Evolutionary conservation across 192 early-diverging fungal species (phyloP).

Genomic region (Podila epigama): DNA sequence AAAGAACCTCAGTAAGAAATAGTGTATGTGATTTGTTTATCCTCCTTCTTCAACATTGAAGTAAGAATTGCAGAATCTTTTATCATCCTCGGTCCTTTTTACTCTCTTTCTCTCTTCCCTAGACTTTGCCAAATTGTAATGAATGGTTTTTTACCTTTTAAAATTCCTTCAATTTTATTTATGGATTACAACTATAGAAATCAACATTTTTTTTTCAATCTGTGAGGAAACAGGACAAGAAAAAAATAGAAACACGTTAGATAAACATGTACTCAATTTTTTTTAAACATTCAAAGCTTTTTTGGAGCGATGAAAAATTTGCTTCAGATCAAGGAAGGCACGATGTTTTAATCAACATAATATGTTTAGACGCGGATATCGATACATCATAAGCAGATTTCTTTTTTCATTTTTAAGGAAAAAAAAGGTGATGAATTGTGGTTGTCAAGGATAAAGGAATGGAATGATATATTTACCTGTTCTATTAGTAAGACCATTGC

Average conservation of each 20-base stretch:
- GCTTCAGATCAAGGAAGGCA: slow-evolving; percentile 53
- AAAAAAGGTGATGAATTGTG: too few species aligned
- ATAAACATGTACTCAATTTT: too few species aligned
- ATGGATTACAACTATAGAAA: not conserved
- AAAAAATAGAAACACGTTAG: too few species aligned
- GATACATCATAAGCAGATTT: slow-evolving; percentile 40
- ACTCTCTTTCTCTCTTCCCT: not conserved
- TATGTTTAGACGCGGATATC: slow-evolving; percentile 44
- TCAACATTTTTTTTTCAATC: too few species aligned
- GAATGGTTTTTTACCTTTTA: slow-evolving; percentile 1
- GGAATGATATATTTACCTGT: too few species aligned
- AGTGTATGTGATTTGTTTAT: slow-evolving; percentile 50
- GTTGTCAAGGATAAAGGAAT: too few species aligned
- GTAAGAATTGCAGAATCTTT: slow-evolving; percentile 51
- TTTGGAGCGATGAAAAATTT: not conserved
- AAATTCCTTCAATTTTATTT: not conserved
- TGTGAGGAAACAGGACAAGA: not conserved
- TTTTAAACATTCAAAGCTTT: not conserved
- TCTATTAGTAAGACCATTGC: too few species aligned
- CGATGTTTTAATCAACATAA: slow-evolving; percentile 42
- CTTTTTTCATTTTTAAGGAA: not conserved
- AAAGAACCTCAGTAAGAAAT: slow-evolving; percentile 27
- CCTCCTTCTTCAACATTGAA: slow-evolving; percentile 46
- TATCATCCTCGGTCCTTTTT: slow-evolving; percentile 35
- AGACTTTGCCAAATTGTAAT: not conserved